These are phyloP conservation scores for Rugosomyces carneus DNA, from an alignment of 1,284 basidiomycete species.

Conservation along the genomic window DNA sequence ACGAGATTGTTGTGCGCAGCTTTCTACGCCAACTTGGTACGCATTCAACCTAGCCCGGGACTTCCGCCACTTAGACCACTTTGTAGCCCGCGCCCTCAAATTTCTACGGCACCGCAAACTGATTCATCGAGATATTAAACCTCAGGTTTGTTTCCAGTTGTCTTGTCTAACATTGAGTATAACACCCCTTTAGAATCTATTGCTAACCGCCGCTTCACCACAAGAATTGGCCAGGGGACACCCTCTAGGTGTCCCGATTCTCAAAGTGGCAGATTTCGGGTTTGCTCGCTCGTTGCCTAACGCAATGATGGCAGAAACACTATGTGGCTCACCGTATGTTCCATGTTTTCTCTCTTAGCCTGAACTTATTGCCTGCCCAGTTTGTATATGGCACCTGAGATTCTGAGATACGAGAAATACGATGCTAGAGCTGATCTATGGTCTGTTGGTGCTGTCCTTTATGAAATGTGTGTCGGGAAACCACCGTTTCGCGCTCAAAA, in stretches of 20 bases:
- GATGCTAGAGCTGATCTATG: constrained; percentile 97
- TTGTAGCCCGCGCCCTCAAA: constrained; percentile 81
- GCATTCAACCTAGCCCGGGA: constrained; percentile 19
- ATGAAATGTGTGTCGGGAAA: constrained; percentile 91
- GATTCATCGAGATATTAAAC: constrained; percentile 97
- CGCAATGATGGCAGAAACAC: constrained; percentile 92
- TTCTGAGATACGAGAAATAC: constrained; percentile 95
- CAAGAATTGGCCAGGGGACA: constrained; percentile 82
- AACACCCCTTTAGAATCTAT: constrained; percentile 79
- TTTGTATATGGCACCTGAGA: constrained; percentile 99
- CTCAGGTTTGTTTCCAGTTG: no score
- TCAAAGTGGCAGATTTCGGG: constrained; percentile 97
- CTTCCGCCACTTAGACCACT: constrained; percentile 7
- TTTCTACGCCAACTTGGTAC: constrained; percentile 89
- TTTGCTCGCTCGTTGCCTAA: constrained; percentile 92
- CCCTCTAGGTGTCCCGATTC: constrained; percentile 86
- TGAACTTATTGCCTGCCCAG: constrained; percentile 30
- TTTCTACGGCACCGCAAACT: constrained; percentile 88
- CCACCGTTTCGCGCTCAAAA: constrained; percentile 95
- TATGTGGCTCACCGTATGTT: constrained; percentile 95
- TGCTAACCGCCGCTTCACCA: constrained; percentile 78
- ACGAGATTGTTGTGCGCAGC: constrained; percentile 87
- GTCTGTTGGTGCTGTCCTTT: constrained; percentile 96
- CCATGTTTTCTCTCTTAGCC: not conserved
- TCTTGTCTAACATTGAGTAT: no score